Percentiles rank a stretch among this genome's conserved stretches.
phyloP scores from a whole-genome alignment of 768 basidiomycete species.

The Porphyrellus cyaneotinctus region DNA sequence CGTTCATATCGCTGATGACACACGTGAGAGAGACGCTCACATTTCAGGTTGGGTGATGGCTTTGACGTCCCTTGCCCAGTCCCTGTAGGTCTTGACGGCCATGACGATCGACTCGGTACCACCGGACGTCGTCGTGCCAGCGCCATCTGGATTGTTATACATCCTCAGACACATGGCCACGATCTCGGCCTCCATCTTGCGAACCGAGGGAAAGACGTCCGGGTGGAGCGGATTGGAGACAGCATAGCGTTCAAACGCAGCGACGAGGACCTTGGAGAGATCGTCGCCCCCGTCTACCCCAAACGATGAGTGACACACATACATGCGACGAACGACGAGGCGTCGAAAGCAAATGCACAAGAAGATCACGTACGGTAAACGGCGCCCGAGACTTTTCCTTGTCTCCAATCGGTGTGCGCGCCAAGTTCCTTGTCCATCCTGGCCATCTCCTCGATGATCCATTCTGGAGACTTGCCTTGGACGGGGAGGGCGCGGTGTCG shows the following conservation, averaged over 20 bases:
- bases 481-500: constrained; percentile 65
- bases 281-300: constrained; percentile 79
- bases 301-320: not conserved
- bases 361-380: constrained; percentile 59
- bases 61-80: constrained; percentile 83
- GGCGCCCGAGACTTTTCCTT: constrained; percentile 78
- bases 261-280: constrained; percentile 69
- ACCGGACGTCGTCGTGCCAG: constrained; percentile 90
- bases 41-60: constrained; percentile 92
- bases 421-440: constrained; percentile 65
- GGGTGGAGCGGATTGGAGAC: constrained; percentile 91
- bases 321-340: too few relatives aligned
- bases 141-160: constrained; percentile 81
- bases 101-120: constrained; percentile 97
- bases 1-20: not conserved
- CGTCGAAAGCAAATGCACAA: too few relatives aligned
- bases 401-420: constrained; percentile 49
- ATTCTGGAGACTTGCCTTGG: constrained; percentile 60
- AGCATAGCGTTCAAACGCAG: constrained; percentile 78
- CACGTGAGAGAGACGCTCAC: constrained; percentile 39
- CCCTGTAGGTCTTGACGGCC: constrained; percentile 91
- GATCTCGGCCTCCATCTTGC: constrained; percentile 97
- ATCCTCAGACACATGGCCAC: constrained; percentile 83
- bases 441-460: constrained; percentile 77
- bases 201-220: constrained; percentile 85